These are phyloP conservation scores for Sedum album DNA, from an alignment of 164 flowering plant species.

Conservation along the genomic window DNA sequence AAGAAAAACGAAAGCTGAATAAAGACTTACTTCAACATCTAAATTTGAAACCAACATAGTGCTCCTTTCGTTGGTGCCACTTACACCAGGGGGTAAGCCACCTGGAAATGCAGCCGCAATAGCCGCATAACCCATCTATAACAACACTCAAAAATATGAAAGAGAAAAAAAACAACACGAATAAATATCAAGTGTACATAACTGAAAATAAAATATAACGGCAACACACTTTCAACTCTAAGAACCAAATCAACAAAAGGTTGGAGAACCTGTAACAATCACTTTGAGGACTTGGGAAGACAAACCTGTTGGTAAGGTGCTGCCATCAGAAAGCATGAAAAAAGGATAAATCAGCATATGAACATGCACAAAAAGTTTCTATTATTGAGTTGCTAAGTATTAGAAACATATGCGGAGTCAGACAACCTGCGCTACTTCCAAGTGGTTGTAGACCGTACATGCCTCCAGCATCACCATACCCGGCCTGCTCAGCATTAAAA, in stretches of 20 bases:
- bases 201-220: neutral
- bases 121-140: conserved; percentile 80
- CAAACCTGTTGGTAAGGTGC: conserved; percentile 91
- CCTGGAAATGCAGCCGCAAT: conserved; percentile 96
- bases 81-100: conserved; percentile 90
- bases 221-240: neutral
- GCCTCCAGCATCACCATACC: conserved; percentile 68
- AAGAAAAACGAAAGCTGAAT: neutral
- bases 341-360: conserved; percentile 14
- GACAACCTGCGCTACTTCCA: conserved; percentile 45
- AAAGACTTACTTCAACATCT: conserved; percentile 70
- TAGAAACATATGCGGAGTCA: conserved; percentile 5
- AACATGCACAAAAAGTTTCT: neutral
- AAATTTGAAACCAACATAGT: conserved; percentile 83
- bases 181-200: neutral
- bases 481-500: conserved; percentile 34
- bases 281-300: neutral
- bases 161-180: neutral
- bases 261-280: neutral
- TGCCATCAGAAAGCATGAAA: conserved; percentile 29
- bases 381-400: neutral
- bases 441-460: conserved; percentile 42
- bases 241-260: neutral
- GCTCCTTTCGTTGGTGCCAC: conserved; percentile 92
- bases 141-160: neutral